These are phyloP conservation scores for Actinomortierella ambigua DNA, from an alignment of 371 early-diverging fungal genomes.

Conservation along the genomic window DNA sequence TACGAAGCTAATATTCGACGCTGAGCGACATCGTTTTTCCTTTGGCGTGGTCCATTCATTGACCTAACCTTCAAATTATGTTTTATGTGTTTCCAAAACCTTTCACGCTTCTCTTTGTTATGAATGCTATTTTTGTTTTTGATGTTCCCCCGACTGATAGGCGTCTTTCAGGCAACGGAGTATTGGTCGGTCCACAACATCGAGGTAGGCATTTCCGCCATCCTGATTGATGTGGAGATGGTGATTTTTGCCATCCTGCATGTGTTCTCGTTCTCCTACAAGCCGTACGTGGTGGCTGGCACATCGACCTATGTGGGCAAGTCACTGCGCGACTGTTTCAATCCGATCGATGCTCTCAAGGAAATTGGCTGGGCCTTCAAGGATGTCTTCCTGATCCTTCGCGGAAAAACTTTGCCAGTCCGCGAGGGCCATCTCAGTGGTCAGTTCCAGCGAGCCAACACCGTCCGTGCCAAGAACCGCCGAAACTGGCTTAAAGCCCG, in stretches of 20 bases:
- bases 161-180: constrained; percentile 41
- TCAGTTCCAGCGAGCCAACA: constrained; percentile 30
- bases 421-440: constrained; percentile 36
- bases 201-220: constrained; percentile 57
- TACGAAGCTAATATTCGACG: no score
- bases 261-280: constrained; percentile 58
- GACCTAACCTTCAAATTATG: no score
- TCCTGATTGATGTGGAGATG: constrained; percentile 72
- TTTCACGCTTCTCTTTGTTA: no score
- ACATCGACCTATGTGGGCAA: constrained; percentile 15
- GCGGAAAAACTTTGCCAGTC: constrained; percentile 16
- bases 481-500: neutral
- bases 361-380: constrained; percentile 38
- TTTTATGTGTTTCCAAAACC: no score
- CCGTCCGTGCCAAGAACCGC: constrained; percentile 16
- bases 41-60: no score
- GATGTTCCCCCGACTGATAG: neutral
- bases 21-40: no score
- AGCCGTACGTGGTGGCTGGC: constrained; percentile 28
- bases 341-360: constrained; percentile 27
- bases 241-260: constrained; percentile 65
- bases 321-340: constrained; percentile 40
- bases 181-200: constrained; percentile 53
- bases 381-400: constrained; percentile 17
- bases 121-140: neutral